Evolutionary conservation across 1,139 yeast genomes (phyloP).

Genomic region (Candida neerlandica): DNA sequence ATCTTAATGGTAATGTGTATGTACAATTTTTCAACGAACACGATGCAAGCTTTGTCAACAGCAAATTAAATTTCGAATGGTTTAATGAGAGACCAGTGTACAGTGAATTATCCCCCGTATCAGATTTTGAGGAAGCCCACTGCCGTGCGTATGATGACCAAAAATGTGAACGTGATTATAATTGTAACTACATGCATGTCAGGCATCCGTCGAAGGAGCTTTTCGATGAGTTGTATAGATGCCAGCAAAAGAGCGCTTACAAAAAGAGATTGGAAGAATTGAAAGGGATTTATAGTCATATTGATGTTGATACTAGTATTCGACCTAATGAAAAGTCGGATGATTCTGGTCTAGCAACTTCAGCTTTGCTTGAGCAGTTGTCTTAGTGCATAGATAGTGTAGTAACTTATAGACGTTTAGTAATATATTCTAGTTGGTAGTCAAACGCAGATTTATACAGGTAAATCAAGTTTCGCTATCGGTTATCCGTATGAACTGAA

Average conservation of each 20-base stretch:
- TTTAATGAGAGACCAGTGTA: conserved; percentile 77
- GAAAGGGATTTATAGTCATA: neutral
- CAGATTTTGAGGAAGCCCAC: conserved; percentile 69
- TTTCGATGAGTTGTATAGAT: conserved; percentile 36
- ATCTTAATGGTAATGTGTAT: conserved; percentile 81
- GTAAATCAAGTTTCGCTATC: neutral
- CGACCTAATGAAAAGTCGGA: neutral
- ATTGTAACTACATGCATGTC: conserved; percentile 87
- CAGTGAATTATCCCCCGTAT: conserved; percentile 79
- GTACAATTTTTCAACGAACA: conserved; percentile 57
- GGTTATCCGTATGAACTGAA: too few species aligned
- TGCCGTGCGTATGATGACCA: conserved; percentile 70
- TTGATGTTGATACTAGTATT: neutral
- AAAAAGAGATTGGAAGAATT: conserved; percentile 15
- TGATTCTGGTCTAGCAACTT: neutral
- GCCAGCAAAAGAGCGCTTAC: conserved; percentile 38
- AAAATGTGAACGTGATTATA: conserved; percentile 73
- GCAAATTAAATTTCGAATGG: conserved; percentile 76
- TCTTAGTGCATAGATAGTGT: neutral
- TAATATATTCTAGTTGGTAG: neutral
- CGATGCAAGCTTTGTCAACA: conserved; percentile 64
- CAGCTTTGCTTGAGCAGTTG: conserved; percentile 1
- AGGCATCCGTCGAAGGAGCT: conserved; percentile 55
- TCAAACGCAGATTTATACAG: neutral
- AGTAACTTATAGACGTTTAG: neutral